Evolutionary conservation across 1,139 yeast species (phyloP).

Genomic region (Blastobotrys malaysiensis): DNA sequence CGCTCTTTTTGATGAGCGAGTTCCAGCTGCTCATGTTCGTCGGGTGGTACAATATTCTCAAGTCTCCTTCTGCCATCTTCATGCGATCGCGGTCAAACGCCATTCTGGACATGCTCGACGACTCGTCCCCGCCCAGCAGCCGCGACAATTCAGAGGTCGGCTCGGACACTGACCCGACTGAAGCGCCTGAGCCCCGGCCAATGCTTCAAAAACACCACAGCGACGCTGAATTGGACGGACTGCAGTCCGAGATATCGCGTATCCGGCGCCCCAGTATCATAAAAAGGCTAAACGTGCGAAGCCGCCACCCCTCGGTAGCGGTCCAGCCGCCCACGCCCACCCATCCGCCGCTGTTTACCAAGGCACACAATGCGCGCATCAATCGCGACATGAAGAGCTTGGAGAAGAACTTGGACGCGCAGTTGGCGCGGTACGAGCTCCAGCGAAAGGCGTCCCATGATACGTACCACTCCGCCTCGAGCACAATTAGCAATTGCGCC

Average conservation of each 20-base stretch:
- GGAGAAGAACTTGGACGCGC: background rate
- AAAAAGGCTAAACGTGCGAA: background rate
- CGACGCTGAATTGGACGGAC: background rate
- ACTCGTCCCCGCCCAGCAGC: background rate
- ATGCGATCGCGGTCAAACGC: slow-evolving; percentile 1
- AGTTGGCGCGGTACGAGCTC: background rate
- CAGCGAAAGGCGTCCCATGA: background rate
- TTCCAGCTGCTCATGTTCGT: slow-evolving; percentile 7
- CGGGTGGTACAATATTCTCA: slow-evolving; percentile 8
- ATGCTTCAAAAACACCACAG: background rate
- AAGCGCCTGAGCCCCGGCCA: background rate
- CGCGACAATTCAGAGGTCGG: background rate
- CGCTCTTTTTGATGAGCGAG: slow-evolving; percentile 4
- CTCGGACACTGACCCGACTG: background rate
- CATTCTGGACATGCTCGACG: slow-evolving; percentile 10
- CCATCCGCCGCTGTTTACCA: background rate
- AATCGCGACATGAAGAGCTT: background rate
- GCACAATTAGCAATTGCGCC: background rate
- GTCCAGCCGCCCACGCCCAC: background rate
- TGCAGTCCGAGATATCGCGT: background rate
- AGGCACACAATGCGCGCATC: background rate
- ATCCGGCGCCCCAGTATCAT: background rate
- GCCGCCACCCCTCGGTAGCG: background rate
- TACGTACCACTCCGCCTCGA: background rate
- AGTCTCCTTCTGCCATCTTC: slow-evolving; percentile 2